Percentiles rank a stretch among this genome's conserved stretches.
phyloP scores from a whole-genome alignment of 371 early-diverging fungal genomes.

The Mucor mucedo region DNA sequence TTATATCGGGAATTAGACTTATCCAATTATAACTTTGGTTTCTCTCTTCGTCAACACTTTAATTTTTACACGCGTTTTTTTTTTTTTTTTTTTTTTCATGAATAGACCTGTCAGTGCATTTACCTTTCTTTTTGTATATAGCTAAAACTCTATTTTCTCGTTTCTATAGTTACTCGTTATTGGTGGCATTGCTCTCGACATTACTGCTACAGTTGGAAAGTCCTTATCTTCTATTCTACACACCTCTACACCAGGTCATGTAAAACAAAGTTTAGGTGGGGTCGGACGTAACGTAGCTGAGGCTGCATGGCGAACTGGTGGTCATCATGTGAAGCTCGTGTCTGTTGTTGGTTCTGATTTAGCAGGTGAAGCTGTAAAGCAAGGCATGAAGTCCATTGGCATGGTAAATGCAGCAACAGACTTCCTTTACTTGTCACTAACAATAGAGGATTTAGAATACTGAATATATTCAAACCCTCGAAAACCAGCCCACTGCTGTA shows the following conservation, averaged over 20 bases:
- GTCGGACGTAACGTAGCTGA: constrained; percentile 93
- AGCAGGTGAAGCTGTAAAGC: constrained; percentile 58
- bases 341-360: constrained; percentile 78
- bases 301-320: constrained; percentile 71
- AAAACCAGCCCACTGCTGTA: constrained; percentile 44
- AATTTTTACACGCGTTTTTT: background rate
- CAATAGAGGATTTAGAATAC: constrained; percentile 28
- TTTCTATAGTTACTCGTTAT: constrained; percentile 66
- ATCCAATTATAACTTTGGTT: background rate
- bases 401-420: constrained; percentile 46
- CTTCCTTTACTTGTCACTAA: background rate
- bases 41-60: background rate
- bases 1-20: background rate
- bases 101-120: constrained; percentile 20
- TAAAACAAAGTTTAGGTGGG: constrained; percentile 77
- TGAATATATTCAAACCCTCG: constrained; percentile 32
- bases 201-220: constrained; percentile 55
- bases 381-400: constrained; percentile 58
- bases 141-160: background rate
- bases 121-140: background rate
- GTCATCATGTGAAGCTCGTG: constrained; percentile 57
- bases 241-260: constrained; percentile 80
- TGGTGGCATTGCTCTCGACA: constrained; percentile 87
- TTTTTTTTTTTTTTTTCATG: background rate
- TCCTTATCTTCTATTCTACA: constrained; percentile 33